Evolutionary conservation across 768 basidiomycete genomes (phyloP).

Genomic region (Naganishia onofrii): DNA sequence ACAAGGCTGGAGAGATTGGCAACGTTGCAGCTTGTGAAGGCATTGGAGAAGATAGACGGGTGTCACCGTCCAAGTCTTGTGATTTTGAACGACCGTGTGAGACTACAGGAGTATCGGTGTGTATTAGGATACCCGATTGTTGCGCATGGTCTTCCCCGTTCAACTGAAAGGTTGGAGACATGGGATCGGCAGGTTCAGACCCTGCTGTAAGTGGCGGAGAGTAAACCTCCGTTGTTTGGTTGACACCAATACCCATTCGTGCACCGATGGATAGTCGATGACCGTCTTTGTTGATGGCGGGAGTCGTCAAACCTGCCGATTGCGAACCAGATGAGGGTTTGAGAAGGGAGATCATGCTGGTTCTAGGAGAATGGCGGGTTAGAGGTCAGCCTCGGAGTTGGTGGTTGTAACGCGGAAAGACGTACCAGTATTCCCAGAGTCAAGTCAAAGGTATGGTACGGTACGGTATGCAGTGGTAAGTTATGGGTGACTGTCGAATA

Average conservation of each 20-base stretch:
- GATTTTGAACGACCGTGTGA: background rate
- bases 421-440: background rate
- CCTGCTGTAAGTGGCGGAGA: background rate
- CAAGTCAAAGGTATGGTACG: background rate
- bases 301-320: background rate
- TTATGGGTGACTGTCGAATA: no score
- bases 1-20: constrained; percentile 10
- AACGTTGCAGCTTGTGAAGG: background rate
- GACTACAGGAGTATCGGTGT: background rate
- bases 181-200: background rate
- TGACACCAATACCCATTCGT: constrained; percentile 20
- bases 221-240: background rate
- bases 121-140: background rate
- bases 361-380: background rate
- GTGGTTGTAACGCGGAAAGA: background rate
- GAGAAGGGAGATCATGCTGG: constrained; percentile 20
- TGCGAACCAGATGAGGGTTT: constrained; percentile 13
- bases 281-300: background rate
- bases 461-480: no score
- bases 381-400: background rate
- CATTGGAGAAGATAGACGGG: background rate
- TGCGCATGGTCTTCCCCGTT: background rate
- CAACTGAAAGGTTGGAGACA: background rate
- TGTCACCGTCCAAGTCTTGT: background rate
- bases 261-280: background rate